Evolutionary conservation across 768 basidiomycete species (phyloP), one percentile per base, ranked within the genome.

Genomic region (Naganishia randhawae): DNA sequence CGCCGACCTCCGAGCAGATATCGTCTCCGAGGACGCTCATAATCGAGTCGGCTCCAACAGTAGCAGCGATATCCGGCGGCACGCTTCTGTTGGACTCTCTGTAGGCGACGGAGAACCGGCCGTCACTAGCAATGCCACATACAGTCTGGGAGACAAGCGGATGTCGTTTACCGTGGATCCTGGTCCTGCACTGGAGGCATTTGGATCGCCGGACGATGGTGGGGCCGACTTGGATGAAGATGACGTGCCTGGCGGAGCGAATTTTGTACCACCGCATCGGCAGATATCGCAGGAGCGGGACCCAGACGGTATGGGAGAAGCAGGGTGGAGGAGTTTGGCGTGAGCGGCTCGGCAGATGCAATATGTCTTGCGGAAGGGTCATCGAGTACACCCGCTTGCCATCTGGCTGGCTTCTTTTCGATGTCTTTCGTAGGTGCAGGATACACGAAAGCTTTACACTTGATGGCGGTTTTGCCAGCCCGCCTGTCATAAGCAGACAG

Each of bases 231-330:
- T 72, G n/a, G 71, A 74, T 1, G 69, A 52, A 51, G 61, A 76
- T 72, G 25, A 75, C 73, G 55, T 76, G 53, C 70, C 71, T 25
- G 76, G 74, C 14, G 71, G 66, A 17, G 67, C 53, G 50, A 70
- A 67, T n/a, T 78, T 78, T 68, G 69, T 77, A 16, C 77, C 77
- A 37, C 77, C 77, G 13, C 77, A 78, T 72, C 68, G 74, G 14
- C 69, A 75, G 37, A 25, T 41, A 25, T 61, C 57, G 22, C 57
- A 61, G 57, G 57, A 61, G 29, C 37, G 57, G 19, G 57, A 39
- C 25, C 57, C 57, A 8, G 57, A 61, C 41, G 57, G 57, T 2
- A 41, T 61, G 57, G 35, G 57, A n/a, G 57, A 39, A 22, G 57
- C 57, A 39, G 57, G 57, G 11, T 61, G 57, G 57, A 42, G 57